Percentiles rank a stretch among this genome's conserved stretches.
phyloP scores from a whole-genome alignment of 139 green algal species.

The Gonium pectorale region DNA sequence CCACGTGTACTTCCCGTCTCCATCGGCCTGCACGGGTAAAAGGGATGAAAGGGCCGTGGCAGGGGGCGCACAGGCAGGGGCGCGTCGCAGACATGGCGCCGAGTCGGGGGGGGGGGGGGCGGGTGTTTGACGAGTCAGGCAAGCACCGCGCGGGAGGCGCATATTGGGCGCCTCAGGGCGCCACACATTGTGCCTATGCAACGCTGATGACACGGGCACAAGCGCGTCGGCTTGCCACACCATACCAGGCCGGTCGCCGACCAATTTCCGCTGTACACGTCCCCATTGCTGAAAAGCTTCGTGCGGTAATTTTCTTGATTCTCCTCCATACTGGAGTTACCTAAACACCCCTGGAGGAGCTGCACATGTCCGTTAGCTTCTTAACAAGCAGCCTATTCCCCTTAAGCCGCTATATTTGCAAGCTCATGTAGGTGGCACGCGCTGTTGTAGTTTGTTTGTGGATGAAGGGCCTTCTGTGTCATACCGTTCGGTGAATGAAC shows the following conservation, averaged over 20 bases:
- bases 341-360: no score
- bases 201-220: not conserved
- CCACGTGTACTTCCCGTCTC: conserved; percentile 84
- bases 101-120: not conserved
- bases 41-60: not conserved
- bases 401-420: no score
- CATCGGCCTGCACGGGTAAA: conserved; percentile 79
- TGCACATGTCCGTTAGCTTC: no score
- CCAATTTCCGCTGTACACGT: conserved; percentile 27
- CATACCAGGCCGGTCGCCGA: not conserved
- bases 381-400: no score
- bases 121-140: not conserved
- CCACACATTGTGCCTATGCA: not conserved
- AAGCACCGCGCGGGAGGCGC: not conserved
- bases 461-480: no score
- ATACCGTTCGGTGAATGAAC: no score
- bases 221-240: no score
- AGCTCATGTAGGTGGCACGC: no score
- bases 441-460: no score
- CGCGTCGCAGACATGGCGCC: not conserved
- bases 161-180: not conserved
- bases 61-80: not conserved
- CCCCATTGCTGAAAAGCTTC: not conserved
- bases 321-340: no score
- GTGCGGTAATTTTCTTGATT: not conserved